Evolutionary conservation across 139 green algal genomes (phyloP), one percentile per base, ranked within the genome.

Genomic region (Bryopsis sp.): DNA sequence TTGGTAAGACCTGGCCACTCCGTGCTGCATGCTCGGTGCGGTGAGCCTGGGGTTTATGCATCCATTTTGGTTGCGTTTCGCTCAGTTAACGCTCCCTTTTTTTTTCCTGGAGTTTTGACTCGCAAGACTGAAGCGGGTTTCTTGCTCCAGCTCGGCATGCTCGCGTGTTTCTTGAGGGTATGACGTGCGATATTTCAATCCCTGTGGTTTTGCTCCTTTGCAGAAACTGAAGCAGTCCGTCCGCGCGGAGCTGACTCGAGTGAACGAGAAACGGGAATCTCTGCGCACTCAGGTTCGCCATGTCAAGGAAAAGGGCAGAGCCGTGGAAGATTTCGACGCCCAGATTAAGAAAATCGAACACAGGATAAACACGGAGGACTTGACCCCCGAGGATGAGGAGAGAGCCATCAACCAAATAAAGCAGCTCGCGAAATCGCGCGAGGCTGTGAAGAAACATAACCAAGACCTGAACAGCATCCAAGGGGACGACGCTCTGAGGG

Each of bases 181-280:
- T 15, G 26, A 63, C 54, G 7, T 19, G 19, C 24, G 24, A 63
- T 26, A 32, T 8, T 15, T 63, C 26, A 32, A 19, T 7, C 7
- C 54, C 19, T 15, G 19, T 63, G 54, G 54, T 32, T 31, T 63
- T 32, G 11, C 43, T 61, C 5, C 50, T 19, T 61, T 39, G 31
- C 28, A 67, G 59, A 35, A 37, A 24, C 31, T 57, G 37, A 69
- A 69, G 62, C 62, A 69, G 62, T 7, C 36, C 8, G 7, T 50
- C 11, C 62, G 39, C 3, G 37, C 48, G 6, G 62, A 54, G 35
- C 62, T 69, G 4, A 54, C 39, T 50, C 39, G 26, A 54, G 37
- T 4, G 31, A 54, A 69, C 35, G 19, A 69, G 26, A 31, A 35
- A 36, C 62, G 62, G 7, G 37, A 69, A 35, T 7, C 37, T 32